Base-by-base conservation (phyloP, 345 rosid genomes). In the Pistacia vera region DNA sequence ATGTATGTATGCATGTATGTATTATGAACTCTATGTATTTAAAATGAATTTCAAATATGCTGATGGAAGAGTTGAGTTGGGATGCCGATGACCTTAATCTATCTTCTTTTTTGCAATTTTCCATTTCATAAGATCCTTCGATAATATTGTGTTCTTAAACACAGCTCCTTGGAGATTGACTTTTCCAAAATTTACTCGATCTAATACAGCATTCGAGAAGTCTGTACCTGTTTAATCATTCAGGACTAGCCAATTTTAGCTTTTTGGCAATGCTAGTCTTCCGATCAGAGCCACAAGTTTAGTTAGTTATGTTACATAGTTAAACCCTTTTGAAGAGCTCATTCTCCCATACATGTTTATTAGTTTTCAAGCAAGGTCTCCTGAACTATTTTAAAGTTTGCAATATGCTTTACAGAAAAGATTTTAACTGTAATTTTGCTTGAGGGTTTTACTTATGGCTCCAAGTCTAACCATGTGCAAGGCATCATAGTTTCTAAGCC, bases 131-230 rank as follows among this genome's bases (percentile, higher is more conserved):
- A n/a, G 38, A 73, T 52, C 1, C 51, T 44, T 33, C 25, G 98
- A 92, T 70, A 93, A 77, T 8, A 93, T 86, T 1, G 98, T 66
- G 82, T 95, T 95, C 87, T 60, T 92, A 64, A 93, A 95, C 69
- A 90, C 82, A 10, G 93, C 97, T 77, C 98, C 98, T 83, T 86
- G 80, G 33, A 93, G 89, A 85, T 92, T 74, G 0, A 97, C 93
- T 76, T 93, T 93, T 72, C 59, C 84, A 16, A 96, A 93, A 61
- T 90, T 91, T 11, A 96, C 99, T 36, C 98, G 86, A 68, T 96
- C 99, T 17, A 96, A 38, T 55, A 96, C 98, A 48, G 97, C 97
- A 82, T 96, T 90, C 0, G 94, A 82, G 88, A 93, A 96, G 88
- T 96, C 81, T 22, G 81, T 86, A 41, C 97, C 98, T 95, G 87